These are phyloP conservation scores for Scheffersomyces segobiensis DNA, from an alignment of 1,139 yeast genomes.

Conservation along the genomic window DNA sequence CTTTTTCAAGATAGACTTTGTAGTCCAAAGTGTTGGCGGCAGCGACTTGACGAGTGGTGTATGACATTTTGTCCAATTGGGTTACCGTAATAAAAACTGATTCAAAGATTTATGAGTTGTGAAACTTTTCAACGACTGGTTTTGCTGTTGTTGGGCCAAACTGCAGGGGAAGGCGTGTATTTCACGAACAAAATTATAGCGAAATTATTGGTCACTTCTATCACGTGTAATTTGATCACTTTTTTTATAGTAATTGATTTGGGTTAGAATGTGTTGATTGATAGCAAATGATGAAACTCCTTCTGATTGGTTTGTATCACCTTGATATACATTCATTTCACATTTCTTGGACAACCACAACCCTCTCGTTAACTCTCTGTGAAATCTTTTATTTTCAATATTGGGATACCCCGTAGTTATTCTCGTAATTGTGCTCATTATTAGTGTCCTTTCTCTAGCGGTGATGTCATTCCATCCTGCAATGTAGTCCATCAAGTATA, in stretches of 20 bases:
- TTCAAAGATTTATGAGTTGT: not conserved
- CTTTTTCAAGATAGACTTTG: slow-evolving; percentile 71
- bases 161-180: not conserved
- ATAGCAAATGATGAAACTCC: not conserved
- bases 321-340: slow-evolving; percentile 50
- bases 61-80: slow-evolving; percentile 48
- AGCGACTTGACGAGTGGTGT: slow-evolving; percentile 83
- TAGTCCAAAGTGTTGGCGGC: slow-evolving; percentile 90
- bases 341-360: slow-evolving; percentile 54
- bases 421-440: slow-evolving; percentile 16
- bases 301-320: slow-evolving; percentile 2
- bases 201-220: not conserved
- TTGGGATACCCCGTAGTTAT: not conserved
- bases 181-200: not conserved
- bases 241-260: slow-evolving; percentile 4
- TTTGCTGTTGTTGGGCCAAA: not conserved
- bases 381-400: slow-evolving; percentile 16
- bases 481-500: slow-evolving; percentile 40
- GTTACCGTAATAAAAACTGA: not conserved
- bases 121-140: not conserved
- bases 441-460: slow-evolving; percentile 33
- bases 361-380: slow-evolving; percentile 55
- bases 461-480: slow-evolving; percentile 35
- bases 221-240: slow-evolving; percentile 6
- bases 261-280: slow-evolving; percentile 12